Percentiles rank a stretch among this genome's conserved stretches.
Evolutionary conservation across 164 flowering plant genomes (phyloP).

Genomic region (Magnolia sinica): DNA sequence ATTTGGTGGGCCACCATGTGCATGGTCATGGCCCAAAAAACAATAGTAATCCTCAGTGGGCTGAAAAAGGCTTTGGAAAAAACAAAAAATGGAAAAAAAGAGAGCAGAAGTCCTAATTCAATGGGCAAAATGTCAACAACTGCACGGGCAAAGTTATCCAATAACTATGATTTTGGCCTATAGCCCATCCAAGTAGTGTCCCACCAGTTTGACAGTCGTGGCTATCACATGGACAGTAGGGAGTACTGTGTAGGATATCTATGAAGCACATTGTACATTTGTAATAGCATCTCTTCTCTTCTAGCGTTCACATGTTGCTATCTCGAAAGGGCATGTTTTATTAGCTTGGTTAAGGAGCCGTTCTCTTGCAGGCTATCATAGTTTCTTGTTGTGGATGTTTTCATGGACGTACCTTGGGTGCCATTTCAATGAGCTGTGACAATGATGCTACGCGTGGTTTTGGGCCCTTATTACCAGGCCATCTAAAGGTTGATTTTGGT

Average conservation of each 20-base stretch:
- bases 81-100: too few relatives aligned
- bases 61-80: too few relatives aligned
- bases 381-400: slow-evolving; percentile 99
- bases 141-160: too few relatives aligned
- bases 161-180: too few relatives aligned
- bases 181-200: too few relatives aligned
- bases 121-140: too few relatives aligned
- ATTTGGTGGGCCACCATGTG: too few relatives aligned
- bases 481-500: slow-evolving; percentile 92
- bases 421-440: slow-evolving; percentile 98
- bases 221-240: background rate
- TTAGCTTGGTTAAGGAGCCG: background rate
- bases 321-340: background rate
- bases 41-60: too few relatives aligned
- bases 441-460: slow-evolving; percentile 96
- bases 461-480: slow-evolving; percentile 88
- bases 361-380: slow-evolving; percentile 67
- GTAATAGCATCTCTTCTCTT: too few relatives aligned
- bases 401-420: slow-evolving; percentile 94
- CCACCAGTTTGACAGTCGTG: background rate
- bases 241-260: background rate
- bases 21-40: too few relatives aligned
- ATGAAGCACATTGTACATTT: background rate
- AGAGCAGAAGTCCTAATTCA: too few relatives aligned
- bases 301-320: background rate